Conservation (phyloP, 1,139 yeast genomes). For the Waltiozyma sp. region DNA sequence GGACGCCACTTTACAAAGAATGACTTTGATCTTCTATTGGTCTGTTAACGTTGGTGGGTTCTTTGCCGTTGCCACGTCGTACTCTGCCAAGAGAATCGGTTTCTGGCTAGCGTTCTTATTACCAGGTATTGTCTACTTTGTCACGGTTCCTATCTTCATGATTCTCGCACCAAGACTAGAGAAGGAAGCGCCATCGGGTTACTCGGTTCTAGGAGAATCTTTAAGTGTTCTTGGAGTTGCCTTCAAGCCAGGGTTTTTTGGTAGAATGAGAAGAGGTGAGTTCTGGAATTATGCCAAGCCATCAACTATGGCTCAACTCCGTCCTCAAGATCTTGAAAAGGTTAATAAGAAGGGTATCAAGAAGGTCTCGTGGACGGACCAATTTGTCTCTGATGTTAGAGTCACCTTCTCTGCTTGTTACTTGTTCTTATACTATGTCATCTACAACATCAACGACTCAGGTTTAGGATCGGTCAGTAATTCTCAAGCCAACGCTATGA, state of each 20-base stretch:
- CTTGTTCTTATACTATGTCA: slow-evolving; percentile 50
- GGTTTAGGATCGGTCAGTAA: slow-evolving; percentile 55
- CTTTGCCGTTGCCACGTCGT: slow-evolving; percentile 68
- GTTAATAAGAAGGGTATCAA: slow-evolving; percentile 25
- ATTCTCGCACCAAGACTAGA: slow-evolving; percentile 29
- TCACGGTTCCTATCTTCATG: slow-evolving; percentile 36
- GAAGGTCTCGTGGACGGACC: slow-evolving; percentile 28
- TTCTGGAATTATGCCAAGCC: slow-evolving; percentile 53
- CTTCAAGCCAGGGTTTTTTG: slow-evolving; percentile 30
- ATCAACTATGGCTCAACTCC: slow-evolving; percentile 23
- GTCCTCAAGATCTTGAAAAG: slow-evolving; percentile 11
- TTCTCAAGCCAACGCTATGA: slow-evolving; percentile 58
- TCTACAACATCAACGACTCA: slow-evolving; percentile 54
- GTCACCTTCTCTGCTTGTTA: slow-evolving; percentile 50
- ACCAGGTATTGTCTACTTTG: slow-evolving; percentile 40
- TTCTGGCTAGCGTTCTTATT: slow-evolving; percentile 68
- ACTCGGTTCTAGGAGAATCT: slow-evolving; percentile 37
- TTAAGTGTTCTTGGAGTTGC: slow-evolving; percentile 30
- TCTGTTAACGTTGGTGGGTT: slow-evolving; percentile 75
- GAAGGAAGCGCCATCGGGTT: slow-evolving; percentile 29
- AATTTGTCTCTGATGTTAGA: slow-evolving; percentile 51
- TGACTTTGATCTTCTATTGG: slow-evolving; percentile 70
- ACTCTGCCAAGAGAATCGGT: slow-evolving; percentile 57
- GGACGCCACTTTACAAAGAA: slow-evolving; percentile 57
- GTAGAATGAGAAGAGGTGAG: slow-evolving; percentile 24